phyloP scores from a whole-genome alignment of 495 filamentous ascomycete genomes.

The Aspergillus diversus region DNA sequence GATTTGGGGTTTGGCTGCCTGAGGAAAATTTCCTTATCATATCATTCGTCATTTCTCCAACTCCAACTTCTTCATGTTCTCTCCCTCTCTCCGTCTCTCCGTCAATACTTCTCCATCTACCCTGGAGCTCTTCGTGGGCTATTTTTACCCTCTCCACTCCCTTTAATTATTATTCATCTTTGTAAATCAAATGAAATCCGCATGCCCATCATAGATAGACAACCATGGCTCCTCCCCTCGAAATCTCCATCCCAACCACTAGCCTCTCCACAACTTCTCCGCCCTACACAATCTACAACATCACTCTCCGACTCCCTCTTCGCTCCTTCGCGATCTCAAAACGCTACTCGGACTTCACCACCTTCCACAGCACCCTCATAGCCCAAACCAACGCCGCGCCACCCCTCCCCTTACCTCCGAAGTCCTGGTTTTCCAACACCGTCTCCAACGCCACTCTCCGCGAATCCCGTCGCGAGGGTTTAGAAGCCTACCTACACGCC shows the following conservation, averaged over 20 bases:
- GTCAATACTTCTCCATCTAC: background rate
- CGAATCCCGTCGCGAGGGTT: constrained; percentile 72
- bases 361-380: constrained; percentile 72
- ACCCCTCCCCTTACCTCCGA: constrained; percentile 71
- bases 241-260: constrained; percentile 81
- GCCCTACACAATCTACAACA: constrained; percentile 90
- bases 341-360: constrained; percentile 90
- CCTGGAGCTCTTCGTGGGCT: background rate
- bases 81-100: background rate
- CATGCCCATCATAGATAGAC: background rate
- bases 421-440: constrained; percentile 86
- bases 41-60: constrained; percentile 4
- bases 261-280: constrained; percentile 65
- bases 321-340: constrained; percentile 86
- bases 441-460: constrained; percentile 74
- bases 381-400: constrained; percentile 63
- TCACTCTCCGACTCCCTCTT: constrained; percentile 83
- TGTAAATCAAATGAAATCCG: background rate
- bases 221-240: constrained; percentile 72
- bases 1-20: background rate
- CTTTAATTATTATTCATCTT: background rate
- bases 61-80: background rate
- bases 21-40: background rate
- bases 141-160: background rate
- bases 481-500: constrained; percentile 80